Evolutionary conservation across 129 eudicot species (phyloP), one percentile per base, ranked within the genome.

Genomic region (Flaveria bidentis): DNA sequence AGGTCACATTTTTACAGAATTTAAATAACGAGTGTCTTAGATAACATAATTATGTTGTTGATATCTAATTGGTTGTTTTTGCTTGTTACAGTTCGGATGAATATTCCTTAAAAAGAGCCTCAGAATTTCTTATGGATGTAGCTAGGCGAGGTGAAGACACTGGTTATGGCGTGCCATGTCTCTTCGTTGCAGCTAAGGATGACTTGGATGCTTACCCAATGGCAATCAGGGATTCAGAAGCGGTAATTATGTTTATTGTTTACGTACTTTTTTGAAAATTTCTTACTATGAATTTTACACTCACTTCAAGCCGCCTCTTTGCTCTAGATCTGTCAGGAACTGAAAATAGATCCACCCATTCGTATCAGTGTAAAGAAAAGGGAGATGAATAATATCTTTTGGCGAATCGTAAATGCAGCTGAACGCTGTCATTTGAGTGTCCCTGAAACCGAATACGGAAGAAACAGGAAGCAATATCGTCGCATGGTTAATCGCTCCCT

Each of bases 61-160:
- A 13, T 61, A 61, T 26, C 18, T 74, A 64, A 57, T 47, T 11
- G 42, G 30, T 61, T 74, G 44, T 49, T 28, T 56, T 11, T 52
- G 45, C 12, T 30, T 63, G 20, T 63, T 57, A 26, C 82, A 94
- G 99, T 83, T 91, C 99, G 75, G 96, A 90, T 73, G 99, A 91
- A 72, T 87, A 81, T 76, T 94, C 99, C n/a, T 80, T 88, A 28
- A 91, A 81, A 86, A 90, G 92, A 87, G 87, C 96, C 56, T 72
- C 88, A 44, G 99, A 94, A 76, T 75, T 94, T 79, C 97, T 94
- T 23, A 83, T 88, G 82, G 84, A 76, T 57, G 96, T 91, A 50
- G 96, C 99, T 50, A 82, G 92, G 77, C 87, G 84, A 79, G 99
- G 94, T 67, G 99, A 94, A 84, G 97, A 89, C 70, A 94, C 85